These are phyloP conservation scores for Quercus lobata DNA, from an alignment of 331 rosid genomes.

Conservation along the genomic window DNA sequence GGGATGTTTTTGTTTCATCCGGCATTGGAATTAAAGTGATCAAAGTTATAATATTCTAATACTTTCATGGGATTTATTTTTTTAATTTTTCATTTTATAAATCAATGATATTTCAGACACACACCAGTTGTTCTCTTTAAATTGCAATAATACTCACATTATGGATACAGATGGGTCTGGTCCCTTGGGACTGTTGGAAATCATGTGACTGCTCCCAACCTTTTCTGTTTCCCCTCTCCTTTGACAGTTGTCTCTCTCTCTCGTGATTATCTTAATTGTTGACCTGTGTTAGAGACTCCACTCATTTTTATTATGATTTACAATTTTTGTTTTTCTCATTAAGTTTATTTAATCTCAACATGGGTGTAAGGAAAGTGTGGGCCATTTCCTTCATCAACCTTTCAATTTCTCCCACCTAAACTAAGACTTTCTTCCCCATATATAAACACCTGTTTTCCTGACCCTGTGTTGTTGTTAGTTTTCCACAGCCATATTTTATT, in stretches of 20 bases:
- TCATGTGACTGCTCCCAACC: constrained; percentile 58
- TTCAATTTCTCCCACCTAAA: constrained; percentile 48
- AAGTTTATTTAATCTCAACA: constrained; percentile 7
- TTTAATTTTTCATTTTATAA: not conserved
- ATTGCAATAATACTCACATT: constrained; percentile 45
- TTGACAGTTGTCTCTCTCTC: constrained; percentile 45
- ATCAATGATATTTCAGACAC: constrained; percentile 36
- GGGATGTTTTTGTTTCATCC: constrained; percentile 28
- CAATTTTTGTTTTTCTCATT: constrained; percentile 5
- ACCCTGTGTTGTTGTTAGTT: constrained; percentile 13
- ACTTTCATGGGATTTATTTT: not conserved
- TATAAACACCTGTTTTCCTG: constrained; percentile 27
- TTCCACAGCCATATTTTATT: not conserved
- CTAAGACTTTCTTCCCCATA: constrained; percentile 46
- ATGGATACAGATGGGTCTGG: constrained; percentile 57
- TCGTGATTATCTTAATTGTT: constrained; percentile 51
- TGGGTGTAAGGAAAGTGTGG: constrained; percentile 20
- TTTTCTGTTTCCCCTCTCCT: not conserved
- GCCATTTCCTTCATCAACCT: constrained; percentile 33
- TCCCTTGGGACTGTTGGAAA: constrained; percentile 47
- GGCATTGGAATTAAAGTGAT: constrained; percentile 23
- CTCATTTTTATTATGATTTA: not conserved
- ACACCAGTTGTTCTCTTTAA: constrained; percentile 35
- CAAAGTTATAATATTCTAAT: constrained; percentile 27
- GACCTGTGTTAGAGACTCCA: constrained; percentile 28